Conservation (phyloP, 2,329 filamentous ascomycete species). For the Colletotrichum godetiae region DNA sequence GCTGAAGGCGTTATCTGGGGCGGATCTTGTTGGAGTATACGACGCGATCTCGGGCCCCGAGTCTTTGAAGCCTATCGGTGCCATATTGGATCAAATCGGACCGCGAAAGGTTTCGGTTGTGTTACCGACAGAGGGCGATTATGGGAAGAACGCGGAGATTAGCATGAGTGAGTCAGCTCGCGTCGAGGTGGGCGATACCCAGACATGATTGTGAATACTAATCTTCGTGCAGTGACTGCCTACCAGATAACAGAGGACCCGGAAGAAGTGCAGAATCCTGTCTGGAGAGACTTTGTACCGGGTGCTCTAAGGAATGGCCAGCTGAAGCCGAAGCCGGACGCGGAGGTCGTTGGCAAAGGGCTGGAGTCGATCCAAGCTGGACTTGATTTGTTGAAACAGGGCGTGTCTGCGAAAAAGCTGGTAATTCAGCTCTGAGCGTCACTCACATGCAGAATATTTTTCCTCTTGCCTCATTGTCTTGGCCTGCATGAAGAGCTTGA, state of each 20-base stretch:
- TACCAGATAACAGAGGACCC: background rate
- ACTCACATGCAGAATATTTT: background rate
- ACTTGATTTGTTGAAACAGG: background rate
- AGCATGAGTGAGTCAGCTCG: too few relatives aligned
- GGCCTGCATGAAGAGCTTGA: background rate
- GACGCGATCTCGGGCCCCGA: background rate
- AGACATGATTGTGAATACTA: too few relatives aligned
- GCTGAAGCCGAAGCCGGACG: background rate
- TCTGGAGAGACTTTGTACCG: background rate
- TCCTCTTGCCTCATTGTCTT: too few relatives aligned
- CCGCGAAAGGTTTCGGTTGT: background rate
- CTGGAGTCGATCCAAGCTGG: slow-evolving; percentile 9
- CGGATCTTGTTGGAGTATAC: background rate
- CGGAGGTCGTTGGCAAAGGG: background rate
- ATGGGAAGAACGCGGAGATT: slow-evolving; percentile 5
- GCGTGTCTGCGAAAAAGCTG: slow-evolving; percentile 7
- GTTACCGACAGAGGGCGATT: background rate
- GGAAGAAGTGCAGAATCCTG: background rate
- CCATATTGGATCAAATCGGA: background rate
- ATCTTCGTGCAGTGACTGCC: background rate
- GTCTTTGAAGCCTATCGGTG: slow-evolving; percentile 1
- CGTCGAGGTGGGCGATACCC: too few relatives aligned
- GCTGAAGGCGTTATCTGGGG: background rate
- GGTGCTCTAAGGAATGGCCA: slow-evolving; percentile 3
- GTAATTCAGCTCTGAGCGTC: background rate